Evolutionary conservation across 768 basidiomycete genomes (phyloP).

Genomic region (Naematelia encephala): DNA sequence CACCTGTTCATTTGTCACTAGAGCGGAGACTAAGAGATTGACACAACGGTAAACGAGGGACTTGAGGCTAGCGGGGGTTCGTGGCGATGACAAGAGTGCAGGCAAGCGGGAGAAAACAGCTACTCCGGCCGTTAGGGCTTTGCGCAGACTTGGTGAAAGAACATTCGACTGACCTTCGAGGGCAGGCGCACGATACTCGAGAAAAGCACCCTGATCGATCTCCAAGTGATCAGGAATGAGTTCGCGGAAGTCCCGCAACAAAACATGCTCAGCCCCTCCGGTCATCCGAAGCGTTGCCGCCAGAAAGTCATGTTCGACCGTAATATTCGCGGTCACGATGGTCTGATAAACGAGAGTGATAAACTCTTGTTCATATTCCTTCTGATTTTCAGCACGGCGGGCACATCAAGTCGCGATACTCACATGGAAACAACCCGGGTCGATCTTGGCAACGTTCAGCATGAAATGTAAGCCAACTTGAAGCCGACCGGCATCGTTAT

Average conservation of each 20-base stretch:
- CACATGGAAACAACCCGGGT: conserved; percentile 63
- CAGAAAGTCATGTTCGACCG: conserved; percentile 62
- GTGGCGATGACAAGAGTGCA: conserved; percentile 43
- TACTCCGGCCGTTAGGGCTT: conserved; percentile 34
- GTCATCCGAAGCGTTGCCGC: conserved; percentile 58
- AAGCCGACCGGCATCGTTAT: conserved; percentile 57
- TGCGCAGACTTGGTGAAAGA: neutral
- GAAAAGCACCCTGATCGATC: conserved; percentile 1
- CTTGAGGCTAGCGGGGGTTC: conserved; percentile 30
- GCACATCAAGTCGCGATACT: conserved; percentile 29
- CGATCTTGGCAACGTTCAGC: conserved; percentile 53
- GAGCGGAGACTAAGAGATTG: conserved; percentile 57
- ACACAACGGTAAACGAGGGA: conserved; percentile 42
- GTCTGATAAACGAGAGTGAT: conserved; percentile 59
- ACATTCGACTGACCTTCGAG: conserved; percentile 9
- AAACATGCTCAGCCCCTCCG: conserved; percentile 58
- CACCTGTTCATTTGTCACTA: conserved; percentile 58
- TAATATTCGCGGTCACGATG: conserved; percentile 55
- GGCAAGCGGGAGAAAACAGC: conserved; percentile 57
- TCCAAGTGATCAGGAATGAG: conserved; percentile 33
- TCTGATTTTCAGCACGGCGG: neutral
- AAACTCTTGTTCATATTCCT: conserved; percentile 59
- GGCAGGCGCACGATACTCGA: neutral
- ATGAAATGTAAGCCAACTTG: conserved; percentile 66
- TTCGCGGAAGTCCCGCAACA: conserved; percentile 29